Evolutionary conservation across 2,329 filamentous ascomycete genomes (phyloP).

Genomic region (Epichloe coenophiala): DNA sequence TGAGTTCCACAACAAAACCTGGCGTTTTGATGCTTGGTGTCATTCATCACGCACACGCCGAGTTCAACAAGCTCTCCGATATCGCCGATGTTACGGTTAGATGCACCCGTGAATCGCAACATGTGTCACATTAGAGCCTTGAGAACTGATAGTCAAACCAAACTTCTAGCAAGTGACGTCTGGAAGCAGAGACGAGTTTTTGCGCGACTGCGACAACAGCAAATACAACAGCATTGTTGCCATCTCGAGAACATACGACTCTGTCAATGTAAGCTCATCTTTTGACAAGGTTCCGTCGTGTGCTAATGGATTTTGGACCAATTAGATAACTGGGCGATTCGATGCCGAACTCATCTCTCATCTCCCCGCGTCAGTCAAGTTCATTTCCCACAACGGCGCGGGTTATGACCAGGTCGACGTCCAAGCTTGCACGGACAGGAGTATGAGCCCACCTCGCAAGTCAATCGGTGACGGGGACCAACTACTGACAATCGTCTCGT

Average conservation of each 20-base stretch:
- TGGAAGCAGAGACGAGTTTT: conserved; percentile 8
- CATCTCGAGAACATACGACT: conserved; percentile 42
- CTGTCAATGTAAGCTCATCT: conserved; percentile 3
- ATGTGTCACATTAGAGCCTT: not conserved
- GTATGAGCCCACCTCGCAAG: conserved; percentile 1
- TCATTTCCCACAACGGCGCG: conserved; percentile 26
- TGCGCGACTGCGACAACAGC: conserved; percentile 40
- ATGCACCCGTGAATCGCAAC: not conserved
- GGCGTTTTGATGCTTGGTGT: conserved; percentile 10
- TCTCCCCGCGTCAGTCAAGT: conserved; percentile 26
- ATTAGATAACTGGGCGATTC: conserved; percentile 42
- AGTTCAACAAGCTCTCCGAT: conserved; percentile 9
- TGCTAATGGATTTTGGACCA: not conserved
- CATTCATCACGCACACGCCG: conserved; percentile 8
- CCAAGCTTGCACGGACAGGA: conserved; percentile 37
- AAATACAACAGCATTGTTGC: conserved; percentile 42
- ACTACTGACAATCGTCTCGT: not conserved
- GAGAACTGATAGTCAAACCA: not conserved
- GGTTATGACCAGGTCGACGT: conserved; percentile 63
- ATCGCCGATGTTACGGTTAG: conserved; percentile 8
- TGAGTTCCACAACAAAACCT: conserved; percentile 2
- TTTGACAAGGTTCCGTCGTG: not conserved
- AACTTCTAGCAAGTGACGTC: conserved; percentile 6
- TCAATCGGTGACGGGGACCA: no score
- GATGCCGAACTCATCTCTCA: conserved; percentile 45